These are phyloP conservation scores for Myxozyma melibiosi DNA, from an alignment of 805 yeast species.

Conservation along the genomic window DNA sequence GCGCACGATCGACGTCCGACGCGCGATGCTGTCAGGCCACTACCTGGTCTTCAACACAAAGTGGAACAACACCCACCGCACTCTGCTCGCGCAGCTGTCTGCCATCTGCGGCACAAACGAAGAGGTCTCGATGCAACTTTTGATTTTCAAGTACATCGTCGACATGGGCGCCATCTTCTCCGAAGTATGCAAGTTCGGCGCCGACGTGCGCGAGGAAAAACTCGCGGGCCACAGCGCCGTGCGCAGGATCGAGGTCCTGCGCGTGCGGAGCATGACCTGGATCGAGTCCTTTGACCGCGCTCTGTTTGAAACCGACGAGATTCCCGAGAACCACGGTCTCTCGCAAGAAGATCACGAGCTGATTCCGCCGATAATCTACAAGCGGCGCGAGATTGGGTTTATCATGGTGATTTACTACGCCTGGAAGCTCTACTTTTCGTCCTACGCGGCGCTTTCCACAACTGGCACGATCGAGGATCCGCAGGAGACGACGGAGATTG, in stretches of 20 bases:
- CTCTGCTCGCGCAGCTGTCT: constrained; percentile 3
- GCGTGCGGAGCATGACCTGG: constrained; percentile 20
- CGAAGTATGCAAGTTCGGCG: constrained; percentile 21
- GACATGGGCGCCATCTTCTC: constrained; percentile 13
- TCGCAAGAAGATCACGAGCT: constrained; percentile 14
- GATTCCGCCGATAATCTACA: constrained; percentile 25
- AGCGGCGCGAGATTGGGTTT: constrained; percentile 17
- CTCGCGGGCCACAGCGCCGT: constrained; percentile 2
- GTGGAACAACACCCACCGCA: constrained; percentile 14
- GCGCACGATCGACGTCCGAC: constrained; percentile 22
- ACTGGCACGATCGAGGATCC: constrained; percentile 14
- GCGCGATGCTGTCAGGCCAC: constrained; percentile 22
- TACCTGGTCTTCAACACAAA: constrained; percentile 8
- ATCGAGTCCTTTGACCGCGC: constrained; percentile 20
- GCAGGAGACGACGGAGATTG: constrained; percentile 13
- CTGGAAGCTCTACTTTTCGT: constrained; percentile 27
- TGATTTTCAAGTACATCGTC: constrained; percentile 6
- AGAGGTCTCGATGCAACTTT: not conserved
- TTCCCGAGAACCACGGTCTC: constrained; percentile 9
- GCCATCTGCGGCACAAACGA: not conserved
- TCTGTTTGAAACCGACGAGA: constrained; percentile 13
- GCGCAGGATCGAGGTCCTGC: constrained; percentile 15
- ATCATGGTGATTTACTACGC: constrained; percentile 12
- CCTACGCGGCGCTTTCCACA: constrained; percentile 22
- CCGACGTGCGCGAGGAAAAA: constrained; percentile 11